These are phyloP conservation scores for Theileria sp. DNA, from an alignment of 169 alveolate genomes.

Conservation along the genomic window DNA sequence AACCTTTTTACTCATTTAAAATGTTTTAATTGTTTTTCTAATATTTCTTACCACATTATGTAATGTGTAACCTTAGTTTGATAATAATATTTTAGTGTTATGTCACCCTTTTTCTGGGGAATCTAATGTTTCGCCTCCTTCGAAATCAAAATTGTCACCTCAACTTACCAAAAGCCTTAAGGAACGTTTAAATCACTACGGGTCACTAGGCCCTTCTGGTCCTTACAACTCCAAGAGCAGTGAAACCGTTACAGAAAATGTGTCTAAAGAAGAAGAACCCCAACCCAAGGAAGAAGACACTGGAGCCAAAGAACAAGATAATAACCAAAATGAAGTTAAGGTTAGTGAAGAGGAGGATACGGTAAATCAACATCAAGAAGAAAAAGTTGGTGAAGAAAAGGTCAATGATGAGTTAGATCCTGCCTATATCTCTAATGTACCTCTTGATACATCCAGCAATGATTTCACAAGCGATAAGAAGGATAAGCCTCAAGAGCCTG, in stretches of 20 bases:
- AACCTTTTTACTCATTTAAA: neutral
- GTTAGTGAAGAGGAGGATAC: neutral
- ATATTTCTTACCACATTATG: neutral
- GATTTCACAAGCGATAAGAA: neutral
- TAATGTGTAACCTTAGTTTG: neutral
- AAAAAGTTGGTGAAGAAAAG: neutral
- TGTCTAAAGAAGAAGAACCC: neutral
- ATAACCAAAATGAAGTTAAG: neutral
- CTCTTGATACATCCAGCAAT: neutral
- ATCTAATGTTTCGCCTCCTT: neutral
- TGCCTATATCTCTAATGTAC: neutral
- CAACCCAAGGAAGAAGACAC: neutral
- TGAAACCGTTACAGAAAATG: neutral
- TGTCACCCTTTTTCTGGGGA: neutral
- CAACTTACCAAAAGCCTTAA: neutral
- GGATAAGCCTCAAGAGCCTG: neutral
- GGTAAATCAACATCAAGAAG: neutral
- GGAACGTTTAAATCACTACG: constrained; percentile 2
- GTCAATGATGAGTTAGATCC: neutral
- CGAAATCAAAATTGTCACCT: neutral
- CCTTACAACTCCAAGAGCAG: neutral
- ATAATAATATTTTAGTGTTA: neutral
- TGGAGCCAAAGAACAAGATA: neutral
- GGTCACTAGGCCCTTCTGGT: neutral
- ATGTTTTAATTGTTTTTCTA: too few species aligned